Base-by-base conservation (phyloP, 2,329 filamentous ascomycete genomes). In the Ophiostoma piceae region DNA sequence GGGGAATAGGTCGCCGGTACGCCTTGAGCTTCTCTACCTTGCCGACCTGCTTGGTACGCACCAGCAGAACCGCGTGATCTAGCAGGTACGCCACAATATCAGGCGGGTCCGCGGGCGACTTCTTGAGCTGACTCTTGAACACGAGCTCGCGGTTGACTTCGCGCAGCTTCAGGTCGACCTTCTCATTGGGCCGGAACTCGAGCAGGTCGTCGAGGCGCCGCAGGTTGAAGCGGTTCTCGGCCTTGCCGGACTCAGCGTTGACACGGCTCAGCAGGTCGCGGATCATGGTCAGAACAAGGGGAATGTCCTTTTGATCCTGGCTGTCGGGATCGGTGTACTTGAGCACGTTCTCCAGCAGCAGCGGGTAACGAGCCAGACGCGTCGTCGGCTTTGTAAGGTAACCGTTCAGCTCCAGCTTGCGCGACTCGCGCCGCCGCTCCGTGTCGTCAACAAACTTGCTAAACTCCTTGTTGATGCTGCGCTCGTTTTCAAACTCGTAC, bases 341-440 rank as follows among this genome's bases (percentile, higher is more conserved):
- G 73, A 93, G 81, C 51, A 98, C 92, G 73, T 94, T 93, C 75
- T 98, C 95, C 19, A 99, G 83, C 14, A 99, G 83, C 51, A 99
- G 83, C 3, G 95, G 95, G 78, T 99, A 99, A 79, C 95, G 88
- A 60, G 95, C 95, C 76, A 99, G 82, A 82, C 95, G 88, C 22
- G 95, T 99, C 1, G 95, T 99, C 0, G 95, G 95, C 79, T 99
- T 99, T 9, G 95, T 99, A 68, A 99, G 84, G 77, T 99, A 99
- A 74, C 95, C 95, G 78, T 99, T 99, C 71, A 99, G 83, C 79
- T 99, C 95, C 66, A 99, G 84, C 80, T 99, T 99, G 73, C 95
- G 88, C 6, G 94, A 98, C 79, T 99, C 95, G 79, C 97, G 97
- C 75, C 96, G 87, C 71, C 95, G 86, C 79, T 99, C 95, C 6